Base-by-base conservation (phyloP, 768 basidiomycete species). In the Coprinopsis cinerea region DNA sequence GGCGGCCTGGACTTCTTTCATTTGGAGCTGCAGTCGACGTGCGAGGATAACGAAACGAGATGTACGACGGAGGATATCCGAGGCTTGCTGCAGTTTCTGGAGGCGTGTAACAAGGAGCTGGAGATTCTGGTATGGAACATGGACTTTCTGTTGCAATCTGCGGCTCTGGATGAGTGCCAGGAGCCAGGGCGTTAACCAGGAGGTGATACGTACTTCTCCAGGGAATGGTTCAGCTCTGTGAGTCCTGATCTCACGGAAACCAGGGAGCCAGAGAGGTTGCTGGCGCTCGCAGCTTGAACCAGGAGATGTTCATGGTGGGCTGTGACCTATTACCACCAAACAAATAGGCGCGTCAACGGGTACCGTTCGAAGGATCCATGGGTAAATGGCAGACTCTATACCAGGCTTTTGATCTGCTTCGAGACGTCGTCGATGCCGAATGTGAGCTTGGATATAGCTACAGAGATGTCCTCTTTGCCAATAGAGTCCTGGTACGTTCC, bases 351-450 rank as follows among this genome's bases (percentile, higher is more conserved):
- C 28, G 32, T 27, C 18, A 46, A n/a, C 28, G 4, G n/a, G 2
- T 22, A 50, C 10, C 50, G 41, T 15, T n/a, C 44, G 20, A 15
- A 26, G 23, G 44, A 48, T 5, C 69, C 84, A 55, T 13, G 32
- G 14, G 43, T 18, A 14, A 36, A 50, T n/a, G n/a, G n/a, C n/a
- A n/a, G n/a, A n/a, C n/a, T n/a, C 50, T 51, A 32, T 52, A 94
- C 92, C 66, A 95, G 72, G 41, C 73, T 75, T 66, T 88, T 88
- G 45, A 98, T 85, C 65, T 97, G 92, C 63, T 86, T 90, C 23
- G 85, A 83, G 17, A 95, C 83, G 64, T 98, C 93, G 34, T 97
- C 95, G 52, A 97, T 85, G 0, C 85, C 88, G 59, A 83, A 78
- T 53, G 83, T 87, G 2, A 99, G 74, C 64, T 90, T 93, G 4